Evolutionary conservation across 2,329 filamentous ascomycete species (phyloP), one percentile per base, ranked within the genome.

Genomic region (Trichoderma brevicompactum): DNA sequence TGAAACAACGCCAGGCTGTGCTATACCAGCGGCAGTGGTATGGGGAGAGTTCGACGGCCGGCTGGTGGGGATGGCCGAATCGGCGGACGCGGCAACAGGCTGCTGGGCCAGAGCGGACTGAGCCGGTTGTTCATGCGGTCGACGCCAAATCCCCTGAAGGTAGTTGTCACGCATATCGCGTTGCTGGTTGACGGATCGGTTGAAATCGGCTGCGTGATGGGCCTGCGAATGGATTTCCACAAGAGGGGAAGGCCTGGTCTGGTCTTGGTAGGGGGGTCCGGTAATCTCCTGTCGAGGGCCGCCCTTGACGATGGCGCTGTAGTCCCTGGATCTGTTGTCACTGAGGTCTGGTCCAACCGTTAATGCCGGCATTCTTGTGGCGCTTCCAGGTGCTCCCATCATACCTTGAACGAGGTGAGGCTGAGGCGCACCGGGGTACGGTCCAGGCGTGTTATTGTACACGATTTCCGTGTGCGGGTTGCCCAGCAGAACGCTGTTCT

Each of bases 261-360:
- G 86, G 75, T 98, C 95, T 76, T 94, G 90, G 78, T 97, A 99
- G 9, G 93, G 84, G 43, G 91, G 88, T 28, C 94, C 95, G 13
- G 91, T 88, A 68, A 97, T 88, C 74, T 98, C 95, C 78, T 97
- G 95, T 69, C 94, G 88, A 23, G 93, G 91, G 61, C 92, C 90
- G 67, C 91, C 89, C 74, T 87, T 87, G 67, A 87, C 79, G 69
- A 97, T 91, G 73, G 87, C 89, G 72, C 89, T 91, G 75, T 94
- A 96, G 76, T 96, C 92, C 74, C 90, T 87, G 68, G 90, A 84
- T 71, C 92, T 86, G 69, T 89, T 86, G 73, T 94, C 89, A 74
- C 90, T 90, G 68, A 93, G 86, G 70, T 92, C 89, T 78, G 91
- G 86, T 74, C 89, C 87, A 77, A 91, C 84, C 76, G 92, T 92